Conservation (phyloP, 495 filamentous ascomycete species). For the Glarea lozoyensis region DNA sequence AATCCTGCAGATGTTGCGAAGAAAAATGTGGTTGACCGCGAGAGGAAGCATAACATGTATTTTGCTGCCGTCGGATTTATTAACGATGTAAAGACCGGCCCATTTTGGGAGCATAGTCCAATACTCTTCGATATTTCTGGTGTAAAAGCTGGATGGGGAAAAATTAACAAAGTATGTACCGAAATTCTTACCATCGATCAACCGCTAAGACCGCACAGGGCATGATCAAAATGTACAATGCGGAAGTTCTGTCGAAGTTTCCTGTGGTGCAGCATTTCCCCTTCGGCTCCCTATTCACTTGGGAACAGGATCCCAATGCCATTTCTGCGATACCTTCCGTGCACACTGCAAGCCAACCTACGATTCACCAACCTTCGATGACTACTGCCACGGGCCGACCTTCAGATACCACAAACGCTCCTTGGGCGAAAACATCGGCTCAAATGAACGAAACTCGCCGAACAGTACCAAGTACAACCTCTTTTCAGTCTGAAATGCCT, state of each 20-base stretch:
- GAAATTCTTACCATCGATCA: neutral
- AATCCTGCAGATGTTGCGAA: constrained; percentile 62
- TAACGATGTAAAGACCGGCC: constrained; percentile 92
- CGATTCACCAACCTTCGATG: constrained; percentile 11
- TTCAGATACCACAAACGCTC: constrained; percentile 23
- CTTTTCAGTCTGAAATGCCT: neutral
- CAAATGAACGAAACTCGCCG: neutral
- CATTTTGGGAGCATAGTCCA: constrained; percentile 97
- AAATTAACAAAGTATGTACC: constrained; percentile 80
- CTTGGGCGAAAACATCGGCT: constrained; percentile 18
- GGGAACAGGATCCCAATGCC: constrained; percentile 66
- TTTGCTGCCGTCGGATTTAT: constrained; percentile 99
- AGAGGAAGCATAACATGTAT: constrained; percentile 76
- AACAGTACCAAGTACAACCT: neutral
- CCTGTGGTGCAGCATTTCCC: constrained; percentile 97
- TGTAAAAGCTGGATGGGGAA: constrained; percentile 85
- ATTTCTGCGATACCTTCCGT: constrained; percentile 32
- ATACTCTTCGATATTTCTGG: constrained; percentile 93
- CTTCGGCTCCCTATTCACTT: constrained; percentile 81
- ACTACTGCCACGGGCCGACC: constrained; percentile 11
- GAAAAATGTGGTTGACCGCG: constrained; percentile 50
- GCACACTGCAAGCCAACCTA: constrained; percentile 52
- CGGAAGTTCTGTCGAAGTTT: constrained; percentile 86
- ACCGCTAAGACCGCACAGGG: constrained; percentile 35
- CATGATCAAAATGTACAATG: constrained; percentile 97